Base-by-base conservation (phyloP, 192 early-diverging fungal species). In the Phycomyces blakesleeanus region DNA sequence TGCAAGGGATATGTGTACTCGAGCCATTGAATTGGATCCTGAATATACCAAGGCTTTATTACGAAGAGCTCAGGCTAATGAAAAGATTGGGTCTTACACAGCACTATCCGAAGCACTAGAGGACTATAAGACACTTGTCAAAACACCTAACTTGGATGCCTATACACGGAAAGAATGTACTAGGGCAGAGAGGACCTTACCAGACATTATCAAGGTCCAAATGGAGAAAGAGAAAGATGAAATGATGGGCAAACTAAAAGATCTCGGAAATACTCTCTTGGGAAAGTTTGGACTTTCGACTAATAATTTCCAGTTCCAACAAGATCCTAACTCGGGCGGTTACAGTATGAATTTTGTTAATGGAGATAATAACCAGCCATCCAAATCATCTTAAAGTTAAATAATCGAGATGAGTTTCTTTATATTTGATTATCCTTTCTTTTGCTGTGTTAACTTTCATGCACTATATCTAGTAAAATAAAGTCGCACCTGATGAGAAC, bases 271-370 rank as follows among this genome's bases (percentile, higher is more conserved):
- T 51, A 76, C 76, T 8, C 55, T 92, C 12, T 65, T 92, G 24
- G 90, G 90, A n/a, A 85, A 80, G 18, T 86, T 92, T 68, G 90
- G 90, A 12, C 54, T 92, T 44, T 88, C 87, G 14, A 78, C 85
- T 11, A 76, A 90, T 56, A 87, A 86, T 42, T 92, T 92, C 61
- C 75, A 89, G 51, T 79, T 89, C 68, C 72, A 83, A 51, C 73
- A 83, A 59, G 82, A 89, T 71, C 75, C 78, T 6, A 41, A 55
- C 0, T 73, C 73, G 16, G 86, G 86, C 15, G 68, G 74, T 14
- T 87, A 85, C 57, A 83, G 72, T 40, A 67, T 89, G 61, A 83
- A 86, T 51, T 85, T 89, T 76, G 83, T 82, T 52, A 85, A 88
- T 78, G 21, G 38, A 54, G 40, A 63, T 40, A 41, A 54, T 8